Evolutionary conservation across 495 filamentous ascomycete species (phyloP).

Genomic region (Aspergillus sparsus): DNA sequence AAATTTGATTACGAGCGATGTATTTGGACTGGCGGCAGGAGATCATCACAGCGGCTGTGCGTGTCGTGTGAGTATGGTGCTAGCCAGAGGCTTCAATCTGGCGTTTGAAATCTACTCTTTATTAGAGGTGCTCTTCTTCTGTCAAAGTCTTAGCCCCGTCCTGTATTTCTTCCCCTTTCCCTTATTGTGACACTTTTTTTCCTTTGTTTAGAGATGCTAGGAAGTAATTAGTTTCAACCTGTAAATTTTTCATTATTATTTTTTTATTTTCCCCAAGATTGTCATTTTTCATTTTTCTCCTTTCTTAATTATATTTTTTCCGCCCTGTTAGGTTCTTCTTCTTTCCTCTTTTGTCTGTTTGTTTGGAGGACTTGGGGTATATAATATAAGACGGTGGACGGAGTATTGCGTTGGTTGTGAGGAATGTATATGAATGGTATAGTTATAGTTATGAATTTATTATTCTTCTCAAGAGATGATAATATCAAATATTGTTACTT

Average conservation of each 20-base stretch:
- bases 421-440: too few relatives aligned
- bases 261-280: not conserved
- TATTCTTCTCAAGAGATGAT: too few relatives aligned
- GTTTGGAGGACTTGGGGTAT: too few relatives aligned
- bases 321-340: too few relatives aligned
- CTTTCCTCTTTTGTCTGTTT: too few relatives aligned
- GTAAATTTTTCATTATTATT: slow-evolving; percentile 24
- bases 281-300: not conserved
- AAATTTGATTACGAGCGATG: slow-evolving; percentile 33
- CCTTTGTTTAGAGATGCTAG: slow-evolving; percentile 32
- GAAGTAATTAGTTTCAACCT: slow-evolving; percentile 30
- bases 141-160: slow-evolving; percentile 20
- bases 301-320: not conserved
- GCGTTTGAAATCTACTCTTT: slow-evolving; percentile 16
- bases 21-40: slow-evolving; percentile 8
- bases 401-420: too few relatives aligned
- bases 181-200: slow-evolving; percentile 20
- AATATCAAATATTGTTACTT: too few relatives aligned
- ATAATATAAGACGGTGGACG: too few relatives aligned
- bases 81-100: slow-evolving; percentile 8
- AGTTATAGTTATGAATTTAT: too few relatives aligned
- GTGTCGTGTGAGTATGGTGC: not conserved
- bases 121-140: slow-evolving; percentile 18
- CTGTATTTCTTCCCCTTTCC: slow-evolving; percentile 25
- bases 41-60: slow-evolving; percentile 4